Base-by-base conservation (phyloP, 768 basidiomycete species). In the Porpolomopsis calyptriformis region DNA sequence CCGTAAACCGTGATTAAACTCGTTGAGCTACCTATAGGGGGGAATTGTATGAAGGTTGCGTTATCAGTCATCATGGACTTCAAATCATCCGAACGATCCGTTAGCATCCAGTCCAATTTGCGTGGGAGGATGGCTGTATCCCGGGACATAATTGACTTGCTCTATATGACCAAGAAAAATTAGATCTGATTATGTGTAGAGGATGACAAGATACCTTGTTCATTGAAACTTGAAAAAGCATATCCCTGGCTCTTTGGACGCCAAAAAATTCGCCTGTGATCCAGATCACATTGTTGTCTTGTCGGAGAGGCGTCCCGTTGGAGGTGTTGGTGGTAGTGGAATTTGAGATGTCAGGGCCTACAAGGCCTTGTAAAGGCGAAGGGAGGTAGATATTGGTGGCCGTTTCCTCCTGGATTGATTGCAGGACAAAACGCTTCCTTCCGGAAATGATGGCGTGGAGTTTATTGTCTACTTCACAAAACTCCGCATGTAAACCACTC, bases 221-320 rank as follows among this genome's bases (percentile, higher is more conserved):
- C 47, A 82, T 67, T 4, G 92, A 87, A 16, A 90, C 71, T 60
- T 93, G 85, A 62, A 81, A 83, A 8, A 99, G 67, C 93, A 96
- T 97, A 58, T 97, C 94, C 52, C 88, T 74, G 9, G 94, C 94
- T 42, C 94, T 70, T 60, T 94, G 89, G 9, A 97, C 93, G 14
- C 88, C 88, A 52, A 97, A 94, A 60, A 94, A 96, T 63, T 97
- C 94, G 34, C 94, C 94, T 0, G 94, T 97, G 55, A 99, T 92
- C 84, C 88, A 99, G 50, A 98, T 84, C 18, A 82, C 66, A 59
- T 88, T 90, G 49, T 71, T 72, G 47, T 76, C 78, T 57, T 82
- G 75, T 14, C 44, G 41, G n/a, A n/a, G n/a, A 24, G 31, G 43
- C 7, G 72, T 63, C 58, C 62, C 56, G 16, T 54, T 56, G 24